Evolutionary conservation across 139 green algal genomes (phyloP).

Genomic region (Astrephomene gubernaculifera): DNA sequence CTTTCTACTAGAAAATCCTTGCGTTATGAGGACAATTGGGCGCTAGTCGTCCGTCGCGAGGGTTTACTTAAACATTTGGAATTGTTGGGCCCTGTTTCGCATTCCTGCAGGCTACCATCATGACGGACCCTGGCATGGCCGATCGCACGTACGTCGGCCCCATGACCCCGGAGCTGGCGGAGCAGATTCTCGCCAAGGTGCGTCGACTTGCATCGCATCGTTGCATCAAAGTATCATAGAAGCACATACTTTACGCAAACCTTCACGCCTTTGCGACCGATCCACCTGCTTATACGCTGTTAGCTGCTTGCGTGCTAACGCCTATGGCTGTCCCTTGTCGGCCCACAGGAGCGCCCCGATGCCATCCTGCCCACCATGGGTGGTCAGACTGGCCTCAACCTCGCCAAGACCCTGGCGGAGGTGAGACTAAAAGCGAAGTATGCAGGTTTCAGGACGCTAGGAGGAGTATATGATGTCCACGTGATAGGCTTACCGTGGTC

Average conservation of each 20-base stretch:
- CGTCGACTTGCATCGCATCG: no score
- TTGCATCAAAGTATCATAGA: no score
- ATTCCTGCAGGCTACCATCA: conserved; percentile 93
- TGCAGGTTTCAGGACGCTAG: no score
- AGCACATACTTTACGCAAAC: no score
- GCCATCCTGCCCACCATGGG: conserved; percentile 99
- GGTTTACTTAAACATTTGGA: conserved; percentile 29
- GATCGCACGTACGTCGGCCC: conserved; percentile 98
- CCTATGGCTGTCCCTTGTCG: no score
- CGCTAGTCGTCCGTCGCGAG: not conserved
- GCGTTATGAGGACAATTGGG: not conserved
- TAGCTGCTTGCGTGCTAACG: no score
- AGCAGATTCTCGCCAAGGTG: conserved; percentile 87
- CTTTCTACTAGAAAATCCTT: not conserved
- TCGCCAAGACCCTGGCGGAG: conserved; percentile 95
- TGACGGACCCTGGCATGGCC: conserved; percentile 98
- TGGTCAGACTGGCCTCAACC: conserved; percentile 97
- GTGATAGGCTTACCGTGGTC: no score
- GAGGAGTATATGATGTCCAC: no score
- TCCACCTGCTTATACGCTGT: no score
- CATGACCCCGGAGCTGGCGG: conserved; percentile 95
- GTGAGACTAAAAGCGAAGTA: no score
- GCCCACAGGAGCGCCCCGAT: conserved; percentile 90
- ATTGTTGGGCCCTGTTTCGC: not conserved
- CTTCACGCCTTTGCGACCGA: no score